A percentile compares a stretch with the other conserved stretches of the same genome.
Conservation (phyloP, 352 stramenopile genomes). For the Pythium phragmitis region DNA sequence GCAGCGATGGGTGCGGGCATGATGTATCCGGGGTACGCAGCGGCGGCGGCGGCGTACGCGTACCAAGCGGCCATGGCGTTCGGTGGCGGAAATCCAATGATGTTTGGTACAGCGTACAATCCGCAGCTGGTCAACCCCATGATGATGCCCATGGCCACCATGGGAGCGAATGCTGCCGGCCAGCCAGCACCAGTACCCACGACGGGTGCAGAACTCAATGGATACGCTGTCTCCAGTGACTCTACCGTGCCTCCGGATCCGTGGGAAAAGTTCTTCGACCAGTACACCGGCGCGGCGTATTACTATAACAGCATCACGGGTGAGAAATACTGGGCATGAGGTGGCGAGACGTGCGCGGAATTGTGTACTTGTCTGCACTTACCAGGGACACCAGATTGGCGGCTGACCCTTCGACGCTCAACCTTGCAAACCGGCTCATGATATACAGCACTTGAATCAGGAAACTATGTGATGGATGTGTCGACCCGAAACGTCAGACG, state of each 20-base stretch:
- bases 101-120: slow-evolving; percentile 41
- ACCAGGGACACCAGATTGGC: too few species aligned
- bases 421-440: too few species aligned
- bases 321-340: slow-evolving; percentile 80
- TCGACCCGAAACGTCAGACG: too few species aligned
- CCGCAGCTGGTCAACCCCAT: slow-evolving; percentile 42
- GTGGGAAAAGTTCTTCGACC: slow-evolving; percentile 88
- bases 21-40: slow-evolving; percentile 53
- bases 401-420: too few species aligned
- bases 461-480: too few species aligned
- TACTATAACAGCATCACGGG: slow-evolving; percentile 90
- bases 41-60: slow-evolving; percentile 45
- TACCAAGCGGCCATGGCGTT: slow-evolving; percentile 62
- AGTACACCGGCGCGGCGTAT: slow-evolving; percentile 81
- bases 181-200: background rate
- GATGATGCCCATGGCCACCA: slow-evolving; percentile 25
- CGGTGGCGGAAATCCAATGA: slow-evolving; percentile 37
- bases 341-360: too few species aligned
- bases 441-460: too few species aligned
- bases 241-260: slow-evolving; percentile 45
- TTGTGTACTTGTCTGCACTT: too few species aligned
- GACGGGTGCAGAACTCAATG: background rate
- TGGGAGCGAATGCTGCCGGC: background rate
- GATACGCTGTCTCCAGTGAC: background rate
- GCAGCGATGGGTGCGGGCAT: slow-evolving; percentile 29